These are phyloP conservation scores for Pseudogymnoascus sp. DNA, from an alignment of 2,329 filamentous ascomycete species.

Conservation along the genomic window DNA sequence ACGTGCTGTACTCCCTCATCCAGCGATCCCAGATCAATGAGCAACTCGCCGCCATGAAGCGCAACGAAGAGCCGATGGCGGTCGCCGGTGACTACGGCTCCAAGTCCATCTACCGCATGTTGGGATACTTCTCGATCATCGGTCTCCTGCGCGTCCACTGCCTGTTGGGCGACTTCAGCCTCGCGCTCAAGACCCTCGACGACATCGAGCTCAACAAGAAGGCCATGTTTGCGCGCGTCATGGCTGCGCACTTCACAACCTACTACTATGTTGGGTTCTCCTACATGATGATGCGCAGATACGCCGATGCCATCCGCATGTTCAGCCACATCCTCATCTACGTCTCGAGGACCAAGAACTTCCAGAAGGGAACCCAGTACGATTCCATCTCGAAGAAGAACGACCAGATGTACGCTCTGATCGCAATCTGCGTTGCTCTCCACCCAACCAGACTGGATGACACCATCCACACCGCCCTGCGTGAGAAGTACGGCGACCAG, in stretches of 20 bases:
- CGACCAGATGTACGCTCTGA: conserved; percentile 98
- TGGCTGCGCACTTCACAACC: conserved; percentile 98
- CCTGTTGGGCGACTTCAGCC: conserved; percentile 92
- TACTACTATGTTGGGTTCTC: conserved; percentile 99
- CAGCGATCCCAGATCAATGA: conserved; percentile 97
- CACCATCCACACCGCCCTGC: conserved; percentile 94
- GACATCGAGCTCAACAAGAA: conserved; percentile 99
- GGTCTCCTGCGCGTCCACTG: conserved; percentile 93
- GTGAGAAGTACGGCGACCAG: conserved; percentile 99
- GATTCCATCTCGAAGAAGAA: conserved; percentile 99
- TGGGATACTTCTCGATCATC: conserved; percentile 99
- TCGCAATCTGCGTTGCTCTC: conserved; percentile 98
- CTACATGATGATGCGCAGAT: conserved; percentile 99
- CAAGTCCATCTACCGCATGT: conserved; percentile 92
- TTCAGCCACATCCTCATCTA: conserved; percentile 99
- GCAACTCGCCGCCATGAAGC: conserved; percentile 90
- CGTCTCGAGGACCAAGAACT: conserved; percentile 98
- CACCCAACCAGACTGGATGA: conserved; percentile 95
- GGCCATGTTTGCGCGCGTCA: conserved; percentile 98
- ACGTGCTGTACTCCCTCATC: conserved; percentile 98
- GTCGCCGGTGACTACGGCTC: conserved; percentile 94
- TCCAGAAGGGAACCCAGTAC: conserved; percentile 98
- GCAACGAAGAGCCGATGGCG: conserved; percentile 77
- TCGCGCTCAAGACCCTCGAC: conserved; percentile 96
- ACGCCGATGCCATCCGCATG: conserved; percentile 98